A percentile compares a stretch with the other conserved stretches of the same genome.
Evolutionary conservation across 768 basidiomycete genomes (phyloP).

Genomic region (Pleurotus pulmonarius): DNA sequence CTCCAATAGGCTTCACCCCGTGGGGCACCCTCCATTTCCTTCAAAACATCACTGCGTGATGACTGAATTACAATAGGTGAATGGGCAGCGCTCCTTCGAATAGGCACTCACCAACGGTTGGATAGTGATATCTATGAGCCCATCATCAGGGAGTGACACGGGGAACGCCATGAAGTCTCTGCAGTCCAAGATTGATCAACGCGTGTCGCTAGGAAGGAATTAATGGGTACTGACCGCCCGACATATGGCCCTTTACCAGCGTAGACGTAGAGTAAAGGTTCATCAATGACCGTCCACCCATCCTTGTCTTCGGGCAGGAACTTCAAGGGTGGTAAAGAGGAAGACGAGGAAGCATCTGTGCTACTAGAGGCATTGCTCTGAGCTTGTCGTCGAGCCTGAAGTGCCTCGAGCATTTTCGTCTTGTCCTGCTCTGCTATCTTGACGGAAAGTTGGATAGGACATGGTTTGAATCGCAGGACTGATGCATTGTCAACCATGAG

Average conservation of each 20-base stretch:
- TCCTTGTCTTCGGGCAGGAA: slow-evolving; percentile 41
- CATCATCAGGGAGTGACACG: slow-evolving; percentile 75
- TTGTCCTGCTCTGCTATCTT: slow-evolving; percentile 73
- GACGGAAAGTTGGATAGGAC: slow-evolving; percentile 66
- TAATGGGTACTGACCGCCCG: slow-evolving; percentile 40
- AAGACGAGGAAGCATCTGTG: slow-evolving; percentile 11
- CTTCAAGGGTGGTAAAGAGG: slow-evolving; percentile 42
- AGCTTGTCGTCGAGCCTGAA: slow-evolving; percentile 34
- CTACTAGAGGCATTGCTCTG: slow-evolving; percentile 12
- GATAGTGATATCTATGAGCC: slow-evolving; percentile 66
- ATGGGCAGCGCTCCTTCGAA: not conserved
- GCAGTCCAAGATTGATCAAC: not conserved
- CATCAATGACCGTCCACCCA: slow-evolving; percentile 69
- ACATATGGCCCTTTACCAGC: slow-evolving; percentile 82
- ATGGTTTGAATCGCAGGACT: slow-evolving; percentile 63
- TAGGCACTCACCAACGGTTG: slow-evolving; percentile 53
- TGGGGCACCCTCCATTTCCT: slow-evolving; percentile 56
- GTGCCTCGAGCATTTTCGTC: slow-evolving; percentile 55
- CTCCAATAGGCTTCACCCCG: slow-evolving; percentile 62
- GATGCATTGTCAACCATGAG: not conserved
- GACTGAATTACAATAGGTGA: slow-evolving; percentile 26
- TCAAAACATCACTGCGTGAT: slow-evolving; percentile 47
- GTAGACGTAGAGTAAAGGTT: slow-evolving; percentile 66
- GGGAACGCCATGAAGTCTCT: slow-evolving; percentile 84
- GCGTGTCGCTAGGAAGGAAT: not conserved